phyloP scores from a whole-genome alignment of 1,284 basidiomycete genomes.

The Naganishia albida region DNA sequence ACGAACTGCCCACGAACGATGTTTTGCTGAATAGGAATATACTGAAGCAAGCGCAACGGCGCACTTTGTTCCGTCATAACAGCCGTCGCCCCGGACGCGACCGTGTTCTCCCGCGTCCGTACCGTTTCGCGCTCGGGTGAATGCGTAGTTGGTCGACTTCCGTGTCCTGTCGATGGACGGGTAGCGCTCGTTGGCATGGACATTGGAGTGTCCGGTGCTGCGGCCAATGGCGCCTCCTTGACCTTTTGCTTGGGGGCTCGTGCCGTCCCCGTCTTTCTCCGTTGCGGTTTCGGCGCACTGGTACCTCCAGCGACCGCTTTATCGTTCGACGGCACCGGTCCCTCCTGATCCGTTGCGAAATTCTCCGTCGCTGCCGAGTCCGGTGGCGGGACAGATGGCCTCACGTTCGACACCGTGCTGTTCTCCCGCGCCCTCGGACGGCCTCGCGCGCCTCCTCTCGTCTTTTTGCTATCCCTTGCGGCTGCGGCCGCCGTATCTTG shows the following conservation, averaged over 20 bases:
- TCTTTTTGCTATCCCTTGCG: slow-evolving; percentile 29
- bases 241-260: slow-evolving; percentile 15
- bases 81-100: background rate
- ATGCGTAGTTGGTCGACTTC: slow-evolving; percentile 22
- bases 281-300: slow-evolving; percentile 4
- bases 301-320: background rate
- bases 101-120: slow-evolving; percentile 15
- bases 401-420: slow-evolving; percentile 3
- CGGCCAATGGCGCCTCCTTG: slow-evolving; percentile 4
- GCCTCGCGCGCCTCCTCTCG: slow-evolving; percentile 22
- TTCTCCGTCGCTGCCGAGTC: slow-evolving; percentile 12
- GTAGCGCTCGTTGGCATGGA: background rate
- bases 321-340: background rate
- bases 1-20: slow-evolving; percentile 44
- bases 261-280: slow-evolving; percentile 18
- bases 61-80: slow-evolving; percentile 15
- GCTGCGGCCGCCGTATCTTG: slow-evolving; percentile 5
- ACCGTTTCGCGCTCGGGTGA: slow-evolving; percentile 15
- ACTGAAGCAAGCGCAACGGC: slow-evolving; percentile 51
- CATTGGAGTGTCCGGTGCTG: background rate
- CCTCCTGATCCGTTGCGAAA: background rate
- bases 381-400: slow-evolving; percentile 10
- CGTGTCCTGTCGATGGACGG: slow-evolving; percentile 15
- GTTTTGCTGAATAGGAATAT: slow-evolving; percentile 48
- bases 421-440: slow-evolving; percentile 19